Evolutionary conservation across 805 yeast genomes (phyloP).

Genomic region (Saccharomycopsis capsularis): DNA sequence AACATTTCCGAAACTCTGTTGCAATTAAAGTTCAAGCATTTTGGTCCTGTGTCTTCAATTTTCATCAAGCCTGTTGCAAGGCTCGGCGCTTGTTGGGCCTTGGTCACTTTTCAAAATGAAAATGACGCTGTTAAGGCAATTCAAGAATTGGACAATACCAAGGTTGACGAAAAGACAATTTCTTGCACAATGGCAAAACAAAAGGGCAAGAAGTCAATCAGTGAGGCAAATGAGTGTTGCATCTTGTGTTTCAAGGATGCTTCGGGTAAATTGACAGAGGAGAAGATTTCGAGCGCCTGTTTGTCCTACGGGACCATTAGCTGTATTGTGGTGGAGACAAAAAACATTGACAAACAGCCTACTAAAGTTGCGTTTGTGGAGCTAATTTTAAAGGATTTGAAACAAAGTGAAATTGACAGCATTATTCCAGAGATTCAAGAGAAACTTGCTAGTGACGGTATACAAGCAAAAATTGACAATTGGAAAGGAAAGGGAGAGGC

Average conservation of each 20-base stretch:
- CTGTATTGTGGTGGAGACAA: constrained; percentile 7
- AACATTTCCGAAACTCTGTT: constrained; percentile 28
- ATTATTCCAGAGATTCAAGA: too few species aligned
- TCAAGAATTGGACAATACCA: constrained; percentile 26
- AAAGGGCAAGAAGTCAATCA: constrained; percentile 15
- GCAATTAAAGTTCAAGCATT: constrained; percentile 25
- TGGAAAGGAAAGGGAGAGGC: too few species aligned
- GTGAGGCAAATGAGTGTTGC: background rate
- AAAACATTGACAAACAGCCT: background rate
- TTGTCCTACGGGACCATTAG: constrained; percentile 13
- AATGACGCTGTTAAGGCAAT: constrained; percentile 33
- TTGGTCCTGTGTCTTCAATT: constrained; percentile 32
- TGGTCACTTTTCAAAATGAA: constrained; percentile 36
- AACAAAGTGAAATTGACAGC: too few species aligned
- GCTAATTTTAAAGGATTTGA: too few species aligned
- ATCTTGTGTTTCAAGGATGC: constrained; percentile 9
- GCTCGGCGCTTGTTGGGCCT: constrained; percentile 31
- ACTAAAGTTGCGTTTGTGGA: constrained; percentile 9
- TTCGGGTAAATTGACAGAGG: constrained; percentile 9
- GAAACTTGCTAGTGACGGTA: too few species aligned
- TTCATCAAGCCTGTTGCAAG: constrained; percentile 27
- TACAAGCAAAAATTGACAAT: too few species aligned
- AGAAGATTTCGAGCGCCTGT: constrained; percentile 9
- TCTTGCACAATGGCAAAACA: constrained; percentile 29
- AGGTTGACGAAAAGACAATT: constrained; percentile 27